Evolutionary conservation across 495 filamentous ascomycete genomes (phyloP), one percentile per base, ranked within the genome.

Genomic region (Aspergillus baeticus): DNA sequence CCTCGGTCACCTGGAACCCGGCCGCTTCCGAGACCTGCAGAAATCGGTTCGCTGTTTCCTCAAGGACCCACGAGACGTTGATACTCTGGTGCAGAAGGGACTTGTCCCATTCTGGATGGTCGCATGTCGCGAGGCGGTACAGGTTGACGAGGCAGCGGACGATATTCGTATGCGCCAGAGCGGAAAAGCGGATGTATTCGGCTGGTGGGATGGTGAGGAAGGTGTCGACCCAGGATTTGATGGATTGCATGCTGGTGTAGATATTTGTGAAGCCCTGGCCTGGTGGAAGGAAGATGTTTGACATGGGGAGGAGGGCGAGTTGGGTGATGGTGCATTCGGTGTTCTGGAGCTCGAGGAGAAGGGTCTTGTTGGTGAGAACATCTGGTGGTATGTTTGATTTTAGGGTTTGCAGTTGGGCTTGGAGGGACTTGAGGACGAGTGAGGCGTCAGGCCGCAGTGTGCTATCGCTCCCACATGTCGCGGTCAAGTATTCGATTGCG

Each of bases 41-140:
- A n/a, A n/a, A n/a, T n/a, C n/a, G n/a, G n/a, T n/a, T n/a, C n/a
- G n/a, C n/a, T n/a, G n/a, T n/a, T n/a, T n/a, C n/a, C n/a, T n/a
- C n/a, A n/a, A n/a, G n/a, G n/a, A n/a, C n/a, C n/a, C n/a, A n/a
- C n/a, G n/a, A n/a, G n/a, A n/a, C n/a, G n/a, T n/a, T n/a, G n/a
- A n/a, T n/a, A n/a, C n/a, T n/a, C n/a, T n/a, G n/a, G n/a, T n/a
- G n/a, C n/a, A n/a, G n/a, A n/a, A n/a, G n/a, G n/a, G n/a, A n/a
- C n/a, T n/a, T n/a, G n/a, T 54, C 39, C 51, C 51, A 53, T 14
- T 53, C 50, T 1, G 50, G 50, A 29, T 53, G 50, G 8, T 29
- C 50, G 29, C 50, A 43, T 0, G 20, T 33, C 5, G 37, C 37
- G 1, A 53, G 38, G 2, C 37, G 50, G 14, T 29, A 53, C 13